Evolutionary conservation across 2,329 filamentous ascomycete species (phyloP).

Genomic region (Monilinia fructigena): DNA sequence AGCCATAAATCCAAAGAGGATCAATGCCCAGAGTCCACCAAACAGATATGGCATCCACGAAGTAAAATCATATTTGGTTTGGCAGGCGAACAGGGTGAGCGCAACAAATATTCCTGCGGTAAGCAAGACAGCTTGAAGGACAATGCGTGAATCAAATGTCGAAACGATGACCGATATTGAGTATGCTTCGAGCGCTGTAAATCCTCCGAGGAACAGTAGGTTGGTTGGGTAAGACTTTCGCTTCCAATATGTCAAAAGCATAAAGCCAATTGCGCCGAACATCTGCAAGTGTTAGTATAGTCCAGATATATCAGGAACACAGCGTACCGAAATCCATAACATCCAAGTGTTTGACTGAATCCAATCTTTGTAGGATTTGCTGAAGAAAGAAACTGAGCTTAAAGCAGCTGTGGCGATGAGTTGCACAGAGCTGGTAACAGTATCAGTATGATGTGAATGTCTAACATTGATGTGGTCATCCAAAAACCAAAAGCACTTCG

Average conservation of each 20-base stretch:
- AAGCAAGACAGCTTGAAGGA: slow-evolving; percentile 85
- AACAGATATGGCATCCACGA: slow-evolving; percentile 96
- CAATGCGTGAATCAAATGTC: slow-evolving; percentile 80
- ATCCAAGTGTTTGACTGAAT: slow-evolving; percentile 81
- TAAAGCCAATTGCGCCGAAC: slow-evolving; percentile 78
- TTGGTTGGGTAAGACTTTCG: slow-evolving; percentile 94
- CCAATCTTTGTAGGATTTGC: slow-evolving; percentile 74
- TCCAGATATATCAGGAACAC: slow-evolving; percentile 6
- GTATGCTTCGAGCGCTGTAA: slow-evolving; percentile 92
- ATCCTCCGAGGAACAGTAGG: slow-evolving; percentile 84
- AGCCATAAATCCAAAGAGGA: slow-evolving; percentile 91
- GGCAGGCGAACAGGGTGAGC: slow-evolving; percentile 86
- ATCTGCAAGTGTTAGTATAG: slow-evolving; percentile 48
- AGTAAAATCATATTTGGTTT: slow-evolving; percentile 98
- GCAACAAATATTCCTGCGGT: slow-evolving; percentile 81
- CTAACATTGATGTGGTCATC: not conserved
- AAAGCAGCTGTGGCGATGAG: slow-evolving; percentile 80
- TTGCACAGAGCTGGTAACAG: slow-evolving; percentile 67
- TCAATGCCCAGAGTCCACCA: slow-evolving; percentile 81
- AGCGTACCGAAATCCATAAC: slow-evolving; percentile 75
- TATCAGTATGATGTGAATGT: slow-evolving; percentile 17
- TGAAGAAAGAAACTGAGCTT: slow-evolving; percentile 84
- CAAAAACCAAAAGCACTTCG: not conserved
- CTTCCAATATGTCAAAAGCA: slow-evolving; percentile 91
- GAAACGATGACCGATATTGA: slow-evolving; percentile 88